phyloP scores from a whole-genome alignment of 1,284 basidiomycete species.

The Pascua guehoae region DNA sequence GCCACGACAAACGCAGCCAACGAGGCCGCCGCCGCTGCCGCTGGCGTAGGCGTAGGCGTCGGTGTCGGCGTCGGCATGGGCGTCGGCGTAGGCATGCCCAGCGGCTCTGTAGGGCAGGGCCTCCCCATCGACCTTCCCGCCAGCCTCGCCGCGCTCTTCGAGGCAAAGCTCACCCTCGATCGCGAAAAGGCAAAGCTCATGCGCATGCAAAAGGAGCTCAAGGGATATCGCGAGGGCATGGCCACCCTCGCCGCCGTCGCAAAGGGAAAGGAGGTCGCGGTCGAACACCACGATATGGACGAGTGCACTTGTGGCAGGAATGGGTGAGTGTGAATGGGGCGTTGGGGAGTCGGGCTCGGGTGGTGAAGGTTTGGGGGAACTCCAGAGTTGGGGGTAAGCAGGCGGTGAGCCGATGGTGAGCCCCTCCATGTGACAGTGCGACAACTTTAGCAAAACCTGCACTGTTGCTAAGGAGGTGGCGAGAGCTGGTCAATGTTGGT shows the following conservation, averaged over 20 bases:
- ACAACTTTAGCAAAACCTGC: no score
- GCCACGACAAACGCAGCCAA: not conserved
- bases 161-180: constrained; percentile 47
- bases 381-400: no score
- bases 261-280: constrained; percentile 33
- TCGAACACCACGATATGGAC: constrained; percentile 25
- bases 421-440: no score
- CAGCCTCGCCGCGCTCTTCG: constrained; percentile 45
- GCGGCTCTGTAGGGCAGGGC: constrained; percentile 1
- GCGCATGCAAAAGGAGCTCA: constrained; percentile 48
- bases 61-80: not conserved
- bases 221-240: constrained; percentile 40
- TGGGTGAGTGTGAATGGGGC: constrained; percentile 16
- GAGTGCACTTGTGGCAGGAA: constrained; percentile 42
- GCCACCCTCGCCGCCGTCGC: constrained; percentile 1
- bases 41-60: constrained; percentile 1
- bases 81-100: not conserved
- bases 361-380: no score
- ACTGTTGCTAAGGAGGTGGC: no score
- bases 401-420: no score
- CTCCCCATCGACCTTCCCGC: constrained; percentile 42
- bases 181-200: constrained; percentile 47
- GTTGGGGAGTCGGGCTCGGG: no score
- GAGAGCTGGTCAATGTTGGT: no score
- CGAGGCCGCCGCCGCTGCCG: not conserved